These are phyloP conservation scores for Thermochaetoides dissita DNA, from an alignment of 2,329 filamentous ascomycete genomes.

Conservation along the genomic window DNA sequence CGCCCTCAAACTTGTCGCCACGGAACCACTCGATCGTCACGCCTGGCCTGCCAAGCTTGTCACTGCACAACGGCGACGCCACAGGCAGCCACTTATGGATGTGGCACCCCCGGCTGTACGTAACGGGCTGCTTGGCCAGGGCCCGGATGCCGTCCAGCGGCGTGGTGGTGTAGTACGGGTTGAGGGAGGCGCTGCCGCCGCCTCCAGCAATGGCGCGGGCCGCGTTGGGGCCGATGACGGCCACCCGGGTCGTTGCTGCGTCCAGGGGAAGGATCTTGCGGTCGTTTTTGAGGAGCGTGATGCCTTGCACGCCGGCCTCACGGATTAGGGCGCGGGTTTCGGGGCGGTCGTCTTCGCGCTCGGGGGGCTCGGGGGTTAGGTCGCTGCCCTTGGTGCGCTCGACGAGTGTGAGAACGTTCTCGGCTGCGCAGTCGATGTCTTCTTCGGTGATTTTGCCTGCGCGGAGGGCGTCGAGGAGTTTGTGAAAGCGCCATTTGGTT, in stretches of 20 bases:
- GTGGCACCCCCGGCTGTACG: conserved; percentile 48
- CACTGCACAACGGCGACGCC: conserved; percentile 44
- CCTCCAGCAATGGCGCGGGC: conserved; percentile 54
- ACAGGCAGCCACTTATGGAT: conserved; percentile 53
- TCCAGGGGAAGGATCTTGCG: conserved; percentile 43
- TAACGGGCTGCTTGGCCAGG: conserved; percentile 39
- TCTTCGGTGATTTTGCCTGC: conserved; percentile 32
- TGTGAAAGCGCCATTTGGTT: conserved; percentile 40
- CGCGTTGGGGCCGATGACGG: conserved; percentile 54
- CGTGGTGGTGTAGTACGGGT: conserved; percentile 53
- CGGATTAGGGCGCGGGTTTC: conserved; percentile 48
- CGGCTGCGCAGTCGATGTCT: conserved; percentile 43
- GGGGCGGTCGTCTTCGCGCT: conserved; percentile 41
- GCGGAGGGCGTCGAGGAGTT: conserved; percentile 38
- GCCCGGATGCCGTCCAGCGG: conserved; percentile 49
- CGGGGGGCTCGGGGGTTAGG: conserved; percentile 40
- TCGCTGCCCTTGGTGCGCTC: conserved; percentile 48
- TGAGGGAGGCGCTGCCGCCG: conserved; percentile 53
- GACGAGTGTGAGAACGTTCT: conserved; percentile 45
- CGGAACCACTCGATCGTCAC: conserved; percentile 51
- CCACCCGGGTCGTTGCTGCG: conserved; percentile 40
- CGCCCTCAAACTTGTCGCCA: conserved; percentile 47
- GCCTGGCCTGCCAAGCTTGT: conserved; percentile 41
- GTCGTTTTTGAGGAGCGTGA: conserved; percentile 53
- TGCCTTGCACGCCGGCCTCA: conserved; percentile 44